A percentile compares a stretch with the other conserved stretches of the same genome.
Evolutionary conservation across 345 rosid genomes (phyloP).

Genomic region (Theobroma cacao): DNA sequence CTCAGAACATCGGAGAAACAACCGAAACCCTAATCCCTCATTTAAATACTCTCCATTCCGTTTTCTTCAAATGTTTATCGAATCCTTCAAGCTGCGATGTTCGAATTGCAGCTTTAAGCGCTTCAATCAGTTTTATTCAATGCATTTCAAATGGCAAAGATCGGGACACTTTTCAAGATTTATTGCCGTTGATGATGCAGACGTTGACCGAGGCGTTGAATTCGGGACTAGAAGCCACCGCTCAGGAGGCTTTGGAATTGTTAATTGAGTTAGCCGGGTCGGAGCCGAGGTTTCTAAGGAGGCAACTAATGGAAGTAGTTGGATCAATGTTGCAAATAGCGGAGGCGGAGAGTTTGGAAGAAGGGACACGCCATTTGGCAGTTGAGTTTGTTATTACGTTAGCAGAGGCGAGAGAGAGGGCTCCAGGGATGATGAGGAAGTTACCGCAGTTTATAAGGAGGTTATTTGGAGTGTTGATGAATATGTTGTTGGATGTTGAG

Average conservation of each 20-base stretch:
- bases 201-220: conserved; percentile 67
- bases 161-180: conserved; percentile 59
- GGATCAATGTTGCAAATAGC: conserved; percentile 73
- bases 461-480: conserved; percentile 54
- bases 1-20: conserved; percentile 51
- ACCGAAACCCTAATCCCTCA: conserved; percentile 39
- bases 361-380: conserved; percentile 62
- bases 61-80: conserved; percentile 44
- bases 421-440: conserved; percentile 79
- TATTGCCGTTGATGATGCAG: conserved; percentile 61
- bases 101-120: conserved; percentile 53
- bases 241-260: conserved; percentile 71
- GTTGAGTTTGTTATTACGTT: conserved; percentile 61
- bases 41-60: conserved; percentile 43
- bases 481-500: conserved; percentile 56
- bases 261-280: conserved; percentile 65
- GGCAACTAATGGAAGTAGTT: conserved; percentile 59
- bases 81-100: conserved; percentile 39
- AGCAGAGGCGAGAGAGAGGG: conserved; percentile 72
- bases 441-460: conserved; percentile 67
- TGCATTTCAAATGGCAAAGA: conserved; percentile 43
- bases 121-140: conserved; percentile 54
- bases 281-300: conserved; percentile 58
- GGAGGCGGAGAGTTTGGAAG: conserved; percentile 64
- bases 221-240: conserved; percentile 49